Conservation (phyloP, 164 flowering plant species). For the Euptelea pleiosperma region DNA sequence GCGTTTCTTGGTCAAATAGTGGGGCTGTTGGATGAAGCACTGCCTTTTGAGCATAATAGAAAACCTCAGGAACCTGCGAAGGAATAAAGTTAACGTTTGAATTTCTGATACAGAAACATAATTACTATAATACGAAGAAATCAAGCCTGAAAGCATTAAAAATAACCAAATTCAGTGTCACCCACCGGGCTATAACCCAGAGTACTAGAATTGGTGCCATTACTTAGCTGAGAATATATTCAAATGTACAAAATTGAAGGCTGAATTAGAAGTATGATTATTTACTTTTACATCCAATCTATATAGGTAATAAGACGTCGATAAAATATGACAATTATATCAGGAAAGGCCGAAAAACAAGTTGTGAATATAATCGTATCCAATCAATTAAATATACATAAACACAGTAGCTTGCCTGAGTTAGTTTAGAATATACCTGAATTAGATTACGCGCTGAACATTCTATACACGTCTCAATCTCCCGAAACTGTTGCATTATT, state of each 20-base stretch:
- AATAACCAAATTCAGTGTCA: not conserved
- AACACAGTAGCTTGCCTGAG: too few species aligned
- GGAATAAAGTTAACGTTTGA: conserved; percentile 5
- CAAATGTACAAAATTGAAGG: too few species aligned
- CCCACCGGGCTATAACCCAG: not conserved
- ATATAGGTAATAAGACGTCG: too few species aligned
- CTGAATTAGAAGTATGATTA: too few species aligned
- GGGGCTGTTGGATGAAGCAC: conserved; percentile 74
- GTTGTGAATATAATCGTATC: too few species aligned
- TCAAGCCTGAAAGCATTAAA: not conserved
- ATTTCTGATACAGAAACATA: not conserved
- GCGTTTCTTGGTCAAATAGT: conserved; percentile 67
- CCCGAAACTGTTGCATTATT: conserved; percentile 95
- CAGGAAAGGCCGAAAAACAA: too few species aligned
- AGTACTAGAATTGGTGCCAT: not conserved
- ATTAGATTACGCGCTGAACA: conserved; percentile 78
- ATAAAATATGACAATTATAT: too few species aligned
- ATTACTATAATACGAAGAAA: too few species aligned
- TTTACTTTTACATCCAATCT: too few species aligned
- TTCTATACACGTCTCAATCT: conserved; percentile 97
- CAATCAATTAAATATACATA: too few species aligned
- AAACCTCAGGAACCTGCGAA: conserved; percentile 85
- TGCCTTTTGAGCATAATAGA: conserved; percentile 97
- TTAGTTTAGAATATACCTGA: conserved; percentile 53
- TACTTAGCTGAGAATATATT: too few species aligned